These are phyloP conservation scores for Aspergillus nanangensis DNA, from an alignment of 495 filamentous ascomycete genomes.

Conservation along the genomic window DNA sequence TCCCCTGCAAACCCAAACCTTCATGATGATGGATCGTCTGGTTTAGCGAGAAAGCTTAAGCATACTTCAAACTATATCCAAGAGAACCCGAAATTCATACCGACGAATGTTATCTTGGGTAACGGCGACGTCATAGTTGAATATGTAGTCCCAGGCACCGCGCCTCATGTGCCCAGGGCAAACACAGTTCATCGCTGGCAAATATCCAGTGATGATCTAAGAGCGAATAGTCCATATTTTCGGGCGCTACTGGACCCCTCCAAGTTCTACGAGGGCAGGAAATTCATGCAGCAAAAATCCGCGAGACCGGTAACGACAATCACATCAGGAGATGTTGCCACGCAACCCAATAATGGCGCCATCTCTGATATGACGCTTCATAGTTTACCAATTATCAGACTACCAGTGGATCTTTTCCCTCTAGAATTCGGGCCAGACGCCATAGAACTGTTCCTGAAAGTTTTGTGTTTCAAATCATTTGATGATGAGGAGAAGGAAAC, in stretches of 20 bases:
- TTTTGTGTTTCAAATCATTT: conserved; percentile 26
- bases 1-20: no score
- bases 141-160: conserved; percentile 16
- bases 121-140: conserved; percentile 36
- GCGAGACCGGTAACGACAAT: neutral
- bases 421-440: conserved; percentile 27
- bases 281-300: conserved; percentile 24
- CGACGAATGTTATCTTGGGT: conserved; percentile 16
- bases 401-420: conserved; percentile 20
- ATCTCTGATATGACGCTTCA: conserved; percentile 2
- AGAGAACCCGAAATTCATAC: neutral
- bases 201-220: conserved; percentile 28
- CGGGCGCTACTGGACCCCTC: conserved; percentile 39
- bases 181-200: conserved; percentile 25
- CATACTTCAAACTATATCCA: neutral
- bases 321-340: neutral
- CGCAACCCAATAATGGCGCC: no score
- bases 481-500: conserved; percentile 11
- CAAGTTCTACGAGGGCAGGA: conserved; percentile 45
- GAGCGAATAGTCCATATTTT: conserved; percentile 40
- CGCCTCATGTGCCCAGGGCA: neutral
- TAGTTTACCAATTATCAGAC: conserved; percentile 22
- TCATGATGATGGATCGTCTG: no score
- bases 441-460: conserved; percentile 34
- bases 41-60: no score